Percentiles rank a stretch among this genome's conserved stretches.
phyloP scores from a whole-genome alignment of 371 early-diverging fungal genomes.

The Apophysomyces variabilis region DNA sequence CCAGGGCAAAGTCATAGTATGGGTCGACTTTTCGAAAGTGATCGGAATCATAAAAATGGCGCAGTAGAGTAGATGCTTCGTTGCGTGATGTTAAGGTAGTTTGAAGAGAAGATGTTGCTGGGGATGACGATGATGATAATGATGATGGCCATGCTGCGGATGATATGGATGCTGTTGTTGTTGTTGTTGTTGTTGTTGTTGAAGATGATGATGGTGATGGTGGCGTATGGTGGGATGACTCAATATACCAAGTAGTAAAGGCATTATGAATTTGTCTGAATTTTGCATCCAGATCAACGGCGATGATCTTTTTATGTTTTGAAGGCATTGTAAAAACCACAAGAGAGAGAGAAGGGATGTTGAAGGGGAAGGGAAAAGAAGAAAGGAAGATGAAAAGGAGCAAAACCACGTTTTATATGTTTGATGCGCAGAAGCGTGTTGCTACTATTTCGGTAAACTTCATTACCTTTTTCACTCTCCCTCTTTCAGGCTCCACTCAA shows the following conservation, averaged over 20 bases:
- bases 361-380: background rate
- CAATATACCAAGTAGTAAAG: conserved; percentile 53
- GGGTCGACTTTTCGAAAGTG: conserved; percentile 53
- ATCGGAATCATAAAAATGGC: conserved; percentile 53
- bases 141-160: too few relatives aligned
- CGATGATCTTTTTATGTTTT: conserved; percentile 50
- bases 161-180: too few relatives aligned
- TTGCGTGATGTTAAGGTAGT: conserved; percentile 53
- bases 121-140: background rate
- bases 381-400: conserved; percentile 1
- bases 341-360: conserved; percentile 3
- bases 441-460: too few relatives aligned
- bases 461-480: background rate
- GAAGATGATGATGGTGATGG: too few relatives aligned
- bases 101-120: conserved; percentile 41
- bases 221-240: conserved; percentile 22
- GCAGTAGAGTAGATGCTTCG: conserved; percentile 48
- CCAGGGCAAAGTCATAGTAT: conserved; percentile 55
- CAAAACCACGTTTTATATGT: background rate
- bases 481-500: background rate
- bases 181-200: conserved; percentile 18
- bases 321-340: background rate
- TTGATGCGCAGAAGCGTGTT: too few relatives aligned
- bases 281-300: conserved; percentile 59
- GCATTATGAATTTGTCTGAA: conserved; percentile 48